A percentile compares a stretch with the other conserved stretches of the same genome.
phyloP scores from a whole-genome alignment of 2,329 filamentous ascomycete species.

The Mycogone perniciosa region DNA sequence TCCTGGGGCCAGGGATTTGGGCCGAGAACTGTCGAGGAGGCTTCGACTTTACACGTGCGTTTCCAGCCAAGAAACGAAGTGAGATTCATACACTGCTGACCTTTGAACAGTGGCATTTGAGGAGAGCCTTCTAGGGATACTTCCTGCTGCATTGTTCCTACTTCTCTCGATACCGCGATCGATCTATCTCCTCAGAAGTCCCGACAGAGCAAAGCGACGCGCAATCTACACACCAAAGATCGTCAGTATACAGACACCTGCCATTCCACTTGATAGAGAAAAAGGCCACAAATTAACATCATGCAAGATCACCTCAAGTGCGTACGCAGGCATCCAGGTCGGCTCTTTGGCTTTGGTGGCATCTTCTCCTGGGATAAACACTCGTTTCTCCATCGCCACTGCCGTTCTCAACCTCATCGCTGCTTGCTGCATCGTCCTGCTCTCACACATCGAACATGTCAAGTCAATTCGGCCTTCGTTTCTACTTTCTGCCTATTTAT shows the following conservation, averaged over 20 bases:
- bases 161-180: slow-evolving; percentile 18
- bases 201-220: slow-evolving; percentile 20
- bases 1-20: slow-evolving; percentile 25
- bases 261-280: neutral
- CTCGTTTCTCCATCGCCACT: slow-evolving; percentile 23
- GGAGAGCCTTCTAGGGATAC: slow-evolving; percentile 22
- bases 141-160: slow-evolving; percentile 22
- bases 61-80: too few species aligned
- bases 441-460: slow-evolving; percentile 27
- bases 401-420: slow-evolving; percentile 24
- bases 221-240: slow-evolving; percentile 24
- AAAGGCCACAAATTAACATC: neutral
- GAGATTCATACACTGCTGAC: slow-evolving; percentile 9
- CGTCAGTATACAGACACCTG: slow-evolving; percentile 12
- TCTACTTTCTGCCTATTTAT: slow-evolving; percentile 24
- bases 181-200: slow-evolving; percentile 18
- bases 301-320: slow-evolving; percentile 17
- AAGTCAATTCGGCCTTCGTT: slow-evolving; percentile 29
- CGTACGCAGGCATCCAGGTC: slow-evolving; percentile 22
- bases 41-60: slow-evolving; percentile 27
- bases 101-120: slow-evolving; percentile 22
- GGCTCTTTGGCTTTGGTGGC: slow-evolving; percentile 21
- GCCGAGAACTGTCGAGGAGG: slow-evolving; percentile 25
- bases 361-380: slow-evolving; percentile 20
- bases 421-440: slow-evolving; percentile 21